Base-by-base conservation (phyloP, 169 alveolate species). In the Plasmodium gallinaceum region DNA sequence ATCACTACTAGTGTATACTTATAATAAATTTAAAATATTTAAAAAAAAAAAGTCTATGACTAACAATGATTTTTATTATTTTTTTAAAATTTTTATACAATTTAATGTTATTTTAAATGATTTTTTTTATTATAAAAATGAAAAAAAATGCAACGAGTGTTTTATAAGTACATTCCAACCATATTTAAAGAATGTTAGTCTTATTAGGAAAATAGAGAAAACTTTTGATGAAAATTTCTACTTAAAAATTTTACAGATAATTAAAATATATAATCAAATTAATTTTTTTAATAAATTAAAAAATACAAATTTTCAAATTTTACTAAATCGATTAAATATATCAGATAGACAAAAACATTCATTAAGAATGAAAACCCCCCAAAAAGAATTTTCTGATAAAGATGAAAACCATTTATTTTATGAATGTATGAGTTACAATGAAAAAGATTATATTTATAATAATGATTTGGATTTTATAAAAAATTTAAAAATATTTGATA, bases 251-350 rank as follows among this genome's bases (percentile, higher is more conserved):
- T 58, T 69, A 22, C 85, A 85, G 54, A 8, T 85, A 58, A 57
- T 85, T 48, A 85, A 85, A 43, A 85, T 85, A 24, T 70, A 69
- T 60, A 85, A 71, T 22, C 86, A 85, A 16, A 46, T 85, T 14
- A 46, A 70, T n/a, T 85, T 85, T 71, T 85, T 85, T 71, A 86
- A 37, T 20, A 61, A 16, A 18, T 86, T 86, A 58, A 86, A 86
- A 71, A 61, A 64, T 46, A 45, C 18, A 70, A 51, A 61, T 72
- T n/a, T 64, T 69, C 12, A 48, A 6, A 9, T 52, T 43, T 42
- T 80, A 61, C 61, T 43, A 62, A 54, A 42, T 61, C 22, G 12
- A 20, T 66, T 69, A 32, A 32, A 43, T 5, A 22, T 10, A 10
- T 8, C 89, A 22, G 12, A 7, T 45, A 18, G 7, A 14, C 42